phyloP scores from a whole-genome alignment of 2,329 filamentous ascomycete genomes.

The Leptographium galeiforme region DNA sequence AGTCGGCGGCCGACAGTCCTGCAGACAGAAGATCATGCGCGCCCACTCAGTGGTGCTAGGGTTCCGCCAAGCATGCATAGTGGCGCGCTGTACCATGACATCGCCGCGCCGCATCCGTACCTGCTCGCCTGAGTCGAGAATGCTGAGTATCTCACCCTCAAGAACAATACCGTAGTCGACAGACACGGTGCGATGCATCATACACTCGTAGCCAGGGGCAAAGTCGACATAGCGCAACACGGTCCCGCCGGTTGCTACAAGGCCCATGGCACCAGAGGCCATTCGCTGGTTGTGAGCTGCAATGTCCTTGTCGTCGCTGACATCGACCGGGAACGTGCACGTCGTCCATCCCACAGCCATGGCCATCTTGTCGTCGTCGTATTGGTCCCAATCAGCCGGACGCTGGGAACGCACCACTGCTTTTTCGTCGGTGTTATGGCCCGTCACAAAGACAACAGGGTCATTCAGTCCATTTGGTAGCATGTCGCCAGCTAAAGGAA shows the following conservation, averaged over 20 bases:
- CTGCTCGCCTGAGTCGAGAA: conserved; percentile 28
- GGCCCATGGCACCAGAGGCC: conserved; percentile 2
- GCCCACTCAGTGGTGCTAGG: conserved; percentile 28
- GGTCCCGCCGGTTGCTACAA: conserved; percentile 2
- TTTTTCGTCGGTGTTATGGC: conserved; percentile 8
- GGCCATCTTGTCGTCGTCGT: conserved; percentile 5
- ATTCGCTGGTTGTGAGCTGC: conserved; percentile 3
- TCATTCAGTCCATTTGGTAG: background rate
- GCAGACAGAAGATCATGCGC: conserved; percentile 26
- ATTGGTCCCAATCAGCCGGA: conserved; percentile 6
- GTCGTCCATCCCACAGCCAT: conserved; percentile 8
- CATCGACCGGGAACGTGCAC: conserved; percentile 1
- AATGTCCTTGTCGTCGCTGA: conserved; percentile 5
- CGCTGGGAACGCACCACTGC: conserved; percentile 11
- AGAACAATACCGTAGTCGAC: conserved; percentile 25
- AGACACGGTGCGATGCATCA: conserved; percentile 11
- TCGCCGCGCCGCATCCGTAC: conserved; percentile 27
- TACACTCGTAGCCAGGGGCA: conserved; percentile 2
- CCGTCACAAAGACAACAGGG: conserved; percentile 9
- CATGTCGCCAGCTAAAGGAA: conserved; percentile 1
- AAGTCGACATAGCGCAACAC: conserved; percentile 11
- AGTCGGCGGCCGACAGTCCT: conserved; percentile 11
- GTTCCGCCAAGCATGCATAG: conserved; percentile 29
- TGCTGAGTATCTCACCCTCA: conserved; percentile 30
- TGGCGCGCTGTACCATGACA: conserved; percentile 31